phyloP scores from a whole-genome alignment of 2,329 filamentous ascomycete genomes.

The Cercospora sesami region DNA sequence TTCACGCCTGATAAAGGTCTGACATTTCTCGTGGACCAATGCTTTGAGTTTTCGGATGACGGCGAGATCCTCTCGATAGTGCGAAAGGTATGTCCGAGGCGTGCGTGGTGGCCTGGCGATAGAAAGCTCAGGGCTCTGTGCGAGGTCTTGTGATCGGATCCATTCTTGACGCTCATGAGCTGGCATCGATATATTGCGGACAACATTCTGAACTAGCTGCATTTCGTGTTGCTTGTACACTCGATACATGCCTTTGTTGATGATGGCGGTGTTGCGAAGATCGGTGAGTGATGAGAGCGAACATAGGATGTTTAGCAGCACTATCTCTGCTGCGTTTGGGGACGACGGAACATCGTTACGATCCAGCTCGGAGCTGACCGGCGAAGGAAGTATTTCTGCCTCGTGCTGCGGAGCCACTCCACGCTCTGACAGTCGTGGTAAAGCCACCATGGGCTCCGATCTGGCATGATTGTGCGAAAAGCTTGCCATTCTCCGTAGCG shows the following conservation, averaged over 20 bases:
- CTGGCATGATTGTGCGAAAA: conserved; percentile 6
- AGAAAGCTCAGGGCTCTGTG: conserved; percentile 38
- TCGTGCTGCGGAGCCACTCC: background rate
- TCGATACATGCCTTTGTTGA: conserved; percentile 58
- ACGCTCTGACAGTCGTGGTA: conserved; percentile 1
- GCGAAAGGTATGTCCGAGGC: conserved; percentile 53
- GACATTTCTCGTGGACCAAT: conserved; percentile 57
- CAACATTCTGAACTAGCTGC: conserved; percentile 52
- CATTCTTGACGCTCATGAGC: conserved; percentile 63
- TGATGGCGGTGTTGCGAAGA: conserved; percentile 55
- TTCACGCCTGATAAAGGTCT: conserved; percentile 57
- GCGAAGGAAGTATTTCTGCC: background rate
- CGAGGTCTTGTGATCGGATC: conserved; percentile 52
- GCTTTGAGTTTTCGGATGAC: conserved; percentile 57
- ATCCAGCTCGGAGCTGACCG: background rate
- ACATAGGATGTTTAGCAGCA: conserved; percentile 55
- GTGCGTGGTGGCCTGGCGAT: conserved; percentile 53
- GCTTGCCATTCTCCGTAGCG: conserved; percentile 23
- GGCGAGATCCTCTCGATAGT: conserved; percentile 55
- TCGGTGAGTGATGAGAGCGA: conserved; percentile 54
- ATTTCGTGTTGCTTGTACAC: conserved; percentile 61
- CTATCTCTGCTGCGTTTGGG: conserved; percentile 45
- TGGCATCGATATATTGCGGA: conserved; percentile 57
- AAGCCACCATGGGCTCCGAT: conserved; percentile 6
- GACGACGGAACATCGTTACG: background rate